Conservation (phyloP, 2,329 filamentous ascomycete species). For the Whalleya microplaca region DNA sequence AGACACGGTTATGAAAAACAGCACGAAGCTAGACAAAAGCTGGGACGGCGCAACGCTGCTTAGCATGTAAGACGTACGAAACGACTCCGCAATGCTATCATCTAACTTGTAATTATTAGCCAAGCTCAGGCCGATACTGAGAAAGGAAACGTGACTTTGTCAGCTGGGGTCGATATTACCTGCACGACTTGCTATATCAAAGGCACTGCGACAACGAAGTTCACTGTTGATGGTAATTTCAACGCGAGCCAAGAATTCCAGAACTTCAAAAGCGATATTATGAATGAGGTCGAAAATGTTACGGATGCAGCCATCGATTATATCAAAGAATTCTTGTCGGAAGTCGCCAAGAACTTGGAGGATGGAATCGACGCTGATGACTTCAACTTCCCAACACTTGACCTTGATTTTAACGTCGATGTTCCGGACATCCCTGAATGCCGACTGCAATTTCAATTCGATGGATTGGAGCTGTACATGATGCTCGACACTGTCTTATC, state of each 20-base stretch:
- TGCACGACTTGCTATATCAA: slow-evolving; percentile 57
- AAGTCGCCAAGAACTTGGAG: slow-evolving; percentile 30
- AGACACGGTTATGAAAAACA: slow-evolving; percentile 25
- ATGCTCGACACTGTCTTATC: slow-evolving; percentile 48
- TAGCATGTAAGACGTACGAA: slow-evolving; percentile 16
- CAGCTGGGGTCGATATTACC: slow-evolving; percentile 43
- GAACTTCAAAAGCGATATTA: slow-evolving; percentile 40
- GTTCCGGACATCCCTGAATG: slow-evolving; percentile 47
- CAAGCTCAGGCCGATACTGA: slow-evolving; percentile 12
- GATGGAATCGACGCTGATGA: slow-evolving; percentile 36
- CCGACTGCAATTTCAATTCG: slow-evolving; percentile 51
- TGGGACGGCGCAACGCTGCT: slow-evolving; percentile 24
- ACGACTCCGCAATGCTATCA: slow-evolving; percentile 12
- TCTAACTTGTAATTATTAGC: slow-evolving; percentile 9
- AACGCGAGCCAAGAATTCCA: slow-evolving; percentile 41
- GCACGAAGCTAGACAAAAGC: slow-evolving; percentile 25
- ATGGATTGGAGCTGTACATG: slow-evolving; percentile 56
- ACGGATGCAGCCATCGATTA: slow-evolving; percentile 34
- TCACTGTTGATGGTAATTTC: slow-evolving; percentile 47
- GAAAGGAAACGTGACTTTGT: slow-evolving; percentile 21
- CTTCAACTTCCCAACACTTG: slow-evolving; percentile 41
- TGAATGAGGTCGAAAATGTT: slow-evolving; percentile 39
- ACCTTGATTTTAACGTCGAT: slow-evolving; percentile 49
- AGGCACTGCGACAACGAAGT: slow-evolving; percentile 46
- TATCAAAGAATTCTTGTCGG: slow-evolving; percentile 28